phyloP scores from a whole-genome alignment of 305 asterid genomes.

The Lippia alba region DNA sequence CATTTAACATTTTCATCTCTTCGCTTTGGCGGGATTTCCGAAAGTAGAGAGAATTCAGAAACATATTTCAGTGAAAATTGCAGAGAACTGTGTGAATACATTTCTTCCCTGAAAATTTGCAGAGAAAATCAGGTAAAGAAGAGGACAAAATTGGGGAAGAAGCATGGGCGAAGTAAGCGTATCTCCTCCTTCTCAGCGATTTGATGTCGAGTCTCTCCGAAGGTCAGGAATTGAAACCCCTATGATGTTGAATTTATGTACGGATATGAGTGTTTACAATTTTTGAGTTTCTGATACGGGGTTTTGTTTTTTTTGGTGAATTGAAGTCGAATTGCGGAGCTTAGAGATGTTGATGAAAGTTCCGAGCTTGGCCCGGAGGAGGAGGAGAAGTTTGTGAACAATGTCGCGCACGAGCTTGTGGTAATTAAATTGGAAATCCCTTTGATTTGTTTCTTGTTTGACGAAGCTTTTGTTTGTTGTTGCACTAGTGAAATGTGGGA shows the following conservation, averaged over 20 bases:
- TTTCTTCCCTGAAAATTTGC: neutral
- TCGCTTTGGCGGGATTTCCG: constrained; percentile 43
- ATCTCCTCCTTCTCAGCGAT: constrained; percentile 35
- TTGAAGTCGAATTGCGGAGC: constrained; percentile 66
- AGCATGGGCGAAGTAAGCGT: constrained; percentile 42
- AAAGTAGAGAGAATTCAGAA: constrained; percentile 1
- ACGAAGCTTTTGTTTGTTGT: neutral
- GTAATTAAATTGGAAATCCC: constrained; percentile 35
- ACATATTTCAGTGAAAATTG: neutral
- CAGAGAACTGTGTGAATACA: neutral
- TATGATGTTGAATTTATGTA: neutral
- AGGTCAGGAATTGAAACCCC: constrained; percentile 43
- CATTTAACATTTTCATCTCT: constrained; percentile 1
- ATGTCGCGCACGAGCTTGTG: constrained; percentile 55
- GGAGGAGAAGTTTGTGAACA: constrained; percentile 47
- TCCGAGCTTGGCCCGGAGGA: constrained; percentile 40
- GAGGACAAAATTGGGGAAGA: neutral
- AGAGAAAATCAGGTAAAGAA: neutral
- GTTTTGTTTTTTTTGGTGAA: neutral
- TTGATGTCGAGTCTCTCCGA: constrained; percentile 45
- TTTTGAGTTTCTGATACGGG: neutral
- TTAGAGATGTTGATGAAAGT: constrained; percentile 43
- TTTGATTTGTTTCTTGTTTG: constrained; percentile 3
- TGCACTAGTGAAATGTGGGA: constrained; percentile 13
- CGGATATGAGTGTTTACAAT: constrained; percentile 2